phyloP scores from a whole-genome alignment of 2,329 filamentous ascomycete genomes.

The Dryadomyces quercivorus region DNA sequence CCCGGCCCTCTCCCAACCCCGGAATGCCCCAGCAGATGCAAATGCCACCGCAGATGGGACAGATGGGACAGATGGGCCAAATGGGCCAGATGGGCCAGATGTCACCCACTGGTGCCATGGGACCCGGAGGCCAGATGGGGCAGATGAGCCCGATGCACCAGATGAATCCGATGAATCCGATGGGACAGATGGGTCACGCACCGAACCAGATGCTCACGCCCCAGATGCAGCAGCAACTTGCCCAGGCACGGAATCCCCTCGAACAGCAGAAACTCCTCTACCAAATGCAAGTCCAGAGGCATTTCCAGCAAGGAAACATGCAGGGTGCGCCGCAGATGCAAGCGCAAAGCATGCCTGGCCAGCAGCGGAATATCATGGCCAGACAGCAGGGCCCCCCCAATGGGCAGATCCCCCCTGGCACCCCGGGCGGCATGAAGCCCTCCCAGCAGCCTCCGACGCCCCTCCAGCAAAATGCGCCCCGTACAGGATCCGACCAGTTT shows the following conservation, averaged over 20 bases:
- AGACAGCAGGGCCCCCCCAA: conserved; percentile 40
- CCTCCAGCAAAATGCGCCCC: conserved; percentile 13
- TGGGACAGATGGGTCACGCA: conserved; percentile 26
- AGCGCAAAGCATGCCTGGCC: conserved; percentile 14
- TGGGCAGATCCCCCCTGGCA: conserved; percentile 39
- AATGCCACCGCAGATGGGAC: conserved; percentile 24
- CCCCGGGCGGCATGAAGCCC: conserved; percentile 12
- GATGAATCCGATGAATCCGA: conserved; percentile 29
- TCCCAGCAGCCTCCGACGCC: conserved; percentile 26
- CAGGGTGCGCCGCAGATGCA: conserved; percentile 24
- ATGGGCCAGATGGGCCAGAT: conserved; percentile 40
- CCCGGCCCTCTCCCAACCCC: conserved; percentile 41
- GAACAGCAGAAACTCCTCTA: conserved; percentile 70
- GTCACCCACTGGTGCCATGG: conserved; percentile 44
- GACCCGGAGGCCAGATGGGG: conserved; percentile 15
- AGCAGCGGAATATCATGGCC: conserved; percentile 27
- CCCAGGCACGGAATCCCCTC: conserved; percentile 40
- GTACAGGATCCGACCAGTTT: conserved; percentile 53
- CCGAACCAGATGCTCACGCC: conserved; percentile 20
- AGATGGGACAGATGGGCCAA: conserved; percentile 23
- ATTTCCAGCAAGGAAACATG: conserved; percentile 49
- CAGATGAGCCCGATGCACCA: conserved; percentile 26
- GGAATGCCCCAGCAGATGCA: conserved; percentile 41
- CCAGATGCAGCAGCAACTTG: conserved; percentile 24
- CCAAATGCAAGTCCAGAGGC: conserved; percentile 72